Base-by-base conservation (phyloP, 768 basidiomycete species). In the Lyophyllum shimeji region DNA sequence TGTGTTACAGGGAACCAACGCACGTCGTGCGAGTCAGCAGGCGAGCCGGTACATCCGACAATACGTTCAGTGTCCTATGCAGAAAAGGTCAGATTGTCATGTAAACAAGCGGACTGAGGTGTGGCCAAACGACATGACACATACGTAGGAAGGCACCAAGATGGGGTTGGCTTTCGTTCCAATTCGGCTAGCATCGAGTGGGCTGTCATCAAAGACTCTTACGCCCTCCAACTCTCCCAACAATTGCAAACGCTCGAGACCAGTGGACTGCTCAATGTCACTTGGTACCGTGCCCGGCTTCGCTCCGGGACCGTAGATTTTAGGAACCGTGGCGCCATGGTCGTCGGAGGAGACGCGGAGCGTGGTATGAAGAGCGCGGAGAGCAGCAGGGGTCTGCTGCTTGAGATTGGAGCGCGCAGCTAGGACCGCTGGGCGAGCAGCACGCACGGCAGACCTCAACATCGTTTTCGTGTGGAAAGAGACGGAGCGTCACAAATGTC, bases 161-260 rank as follows among this genome's bases (percentile, higher is more conserved):
- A 98, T 82, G 37, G 96, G 96, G 73, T 95, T 81, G 56, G 82
- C 81, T 67, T 90, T 80, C 52, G 96, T 98, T 61, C 96, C 96
- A 69, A 93, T 73, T 65, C 90, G 83, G 73, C 86, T 88, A 53
- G 94, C 76, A 67, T 93, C 88, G 60, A 97, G 80, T 31, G 94
- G 90, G 56, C 84, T 81, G 67, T 87, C 81, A 71, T 98, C 94
- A 76, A 99, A 99, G 50, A 94, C 83, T 43, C 92, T 87, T 51
- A 94, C 75, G 52, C 95, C 95, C 71, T 93, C 85, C 66, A 94
- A 76, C 59, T 93, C 87, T 67, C 90, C 94, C 51, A 98, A 75
- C 47, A 97, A 77, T 74, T 99, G 93, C 68, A 97, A 85, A 73
- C 96, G 93, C 73, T 98, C 95, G 53, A 98, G 79, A 84, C 96